These are phyloP conservation scores for Rhododendron ferrugineum DNA, from an alignment of 148 eudicot species.

Conservation along the genomic window DNA sequence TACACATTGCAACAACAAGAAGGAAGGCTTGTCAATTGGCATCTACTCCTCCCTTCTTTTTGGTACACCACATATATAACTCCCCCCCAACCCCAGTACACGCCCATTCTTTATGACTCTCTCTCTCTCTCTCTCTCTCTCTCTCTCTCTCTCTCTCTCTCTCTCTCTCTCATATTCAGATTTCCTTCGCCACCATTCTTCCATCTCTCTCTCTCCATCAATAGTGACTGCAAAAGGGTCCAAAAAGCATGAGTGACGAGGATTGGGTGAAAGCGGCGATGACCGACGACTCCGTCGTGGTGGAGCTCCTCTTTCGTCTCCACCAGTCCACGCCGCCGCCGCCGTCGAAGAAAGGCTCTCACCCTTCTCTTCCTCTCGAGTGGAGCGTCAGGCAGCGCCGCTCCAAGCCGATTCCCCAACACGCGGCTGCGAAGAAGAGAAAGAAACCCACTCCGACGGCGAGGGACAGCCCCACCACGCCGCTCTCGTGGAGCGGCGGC, in stretches of 20 bases:
- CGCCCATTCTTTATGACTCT: not conserved
- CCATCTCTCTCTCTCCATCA: conserved; percentile 7
- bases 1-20: not conserved
- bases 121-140: not conserved
- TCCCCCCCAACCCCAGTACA: not conserved
- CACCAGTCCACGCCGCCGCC: conserved; percentile 5
- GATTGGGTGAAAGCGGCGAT: conserved; percentile 39
- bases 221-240: not conserved
- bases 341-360: not conserved
- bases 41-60: conserved; percentile 7
- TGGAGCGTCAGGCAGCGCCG: conserved; percentile 39
- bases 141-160: conserved; percentile 1
- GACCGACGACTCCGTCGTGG: conserved; percentile 32
- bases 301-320: conserved; percentile 29
- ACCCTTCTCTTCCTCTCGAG: conserved; percentile 16
- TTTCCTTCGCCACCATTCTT: conserved; percentile 28
- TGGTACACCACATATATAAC: conserved; percentile 10
- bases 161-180: conserved; percentile 19
- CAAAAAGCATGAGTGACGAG: conserved; percentile 18
- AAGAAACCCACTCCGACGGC: conserved; percentile 4
- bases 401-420: conserved; percentile 12
- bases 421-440: not conserved
- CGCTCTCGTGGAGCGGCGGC: conserved; percentile 46
- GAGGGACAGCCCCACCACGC: conserved; percentile 46
- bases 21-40: not conserved